Evolutionary conservation across 1,284 basidiomycete genomes (phyloP), one percentile per base, ranked within the genome.

Genomic region (Phenoliferia sp.): DNA sequence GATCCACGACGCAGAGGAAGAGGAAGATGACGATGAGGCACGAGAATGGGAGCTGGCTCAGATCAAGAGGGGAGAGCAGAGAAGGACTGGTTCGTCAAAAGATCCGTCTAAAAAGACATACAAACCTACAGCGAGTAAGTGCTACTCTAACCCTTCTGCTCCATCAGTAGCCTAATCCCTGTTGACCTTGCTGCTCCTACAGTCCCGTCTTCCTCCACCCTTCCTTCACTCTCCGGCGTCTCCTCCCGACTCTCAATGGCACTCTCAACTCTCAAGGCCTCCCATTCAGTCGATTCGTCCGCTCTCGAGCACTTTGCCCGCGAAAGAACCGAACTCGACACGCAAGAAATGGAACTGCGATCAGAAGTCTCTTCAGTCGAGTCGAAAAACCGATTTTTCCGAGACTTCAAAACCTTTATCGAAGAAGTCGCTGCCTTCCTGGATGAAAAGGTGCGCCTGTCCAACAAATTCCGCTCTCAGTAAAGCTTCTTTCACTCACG

Each of bases 1-100:
- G 82, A 94, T 96, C 65, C 87, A 86, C 10, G 92, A 95, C 68
- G 87, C 86, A 88, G 92, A 79, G 67, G 62, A 65, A 12, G 69
- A 69, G 2, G 60, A 76, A 69, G 92, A 92, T 63, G 94, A 83
- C 63, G 83, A 96, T 76, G 94, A 97, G 79, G 87, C 88, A 0
- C 81, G 84, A 28, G 90, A 93, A 80, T 97, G 94, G 94, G 93
- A 96, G 77, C 84, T 86, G 72, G 90, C 90, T 62, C 93, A 96
- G 77, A 82, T 91, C 17, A 85, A 88, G 34, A 83, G 92, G 69
- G 90, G 89, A 9, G 91, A 65, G 16, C 61, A 72, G 73, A 74
- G 66, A 67, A 72, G 54, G 71, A 71, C 44, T 26, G 69, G 62
- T 28, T 36, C 56, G 64, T 56, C 39, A 0, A 12, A 29, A 33